These are phyloP conservation scores for Didymosphaeria variabile DNA, from an alignment of 2,329 filamentous ascomycete species.

Conservation along the genomic window DNA sequence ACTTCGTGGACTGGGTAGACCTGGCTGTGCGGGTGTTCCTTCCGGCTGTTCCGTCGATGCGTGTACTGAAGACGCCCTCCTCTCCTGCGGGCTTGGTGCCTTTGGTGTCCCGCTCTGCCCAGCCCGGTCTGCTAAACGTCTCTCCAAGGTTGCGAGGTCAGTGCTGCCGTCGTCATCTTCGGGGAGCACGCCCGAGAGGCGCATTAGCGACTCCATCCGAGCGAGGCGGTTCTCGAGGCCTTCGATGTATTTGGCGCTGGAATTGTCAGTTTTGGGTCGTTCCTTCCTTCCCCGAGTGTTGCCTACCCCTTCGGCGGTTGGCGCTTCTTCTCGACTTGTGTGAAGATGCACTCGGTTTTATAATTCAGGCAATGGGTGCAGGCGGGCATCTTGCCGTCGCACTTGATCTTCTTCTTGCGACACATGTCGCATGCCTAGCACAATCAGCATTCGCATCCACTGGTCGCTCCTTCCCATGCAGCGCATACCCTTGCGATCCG, in stretches of 20 bases:
- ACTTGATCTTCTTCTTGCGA: constrained; percentile 95
- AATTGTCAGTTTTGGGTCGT: constrained; percentile 14
- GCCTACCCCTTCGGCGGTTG: constrained; percentile 90
- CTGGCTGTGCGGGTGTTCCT: constrained; percentile 52
- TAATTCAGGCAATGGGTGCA: constrained; percentile 98
- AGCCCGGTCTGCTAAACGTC: constrained; percentile 66
- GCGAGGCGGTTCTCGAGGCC: constrained; percentile 91
- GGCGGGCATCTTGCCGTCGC: constrained; percentile 92
- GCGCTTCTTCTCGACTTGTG: constrained; percentile 98
- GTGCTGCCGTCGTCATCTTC: constrained; percentile 87
- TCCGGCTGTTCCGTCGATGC: constrained; percentile 52
- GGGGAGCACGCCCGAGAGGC: constrained; percentile 83
- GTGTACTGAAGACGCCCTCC: constrained; percentile 36
- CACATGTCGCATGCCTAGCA: constrained; percentile 92
- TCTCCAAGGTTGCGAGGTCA: constrained; percentile 88
- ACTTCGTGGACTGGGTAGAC: constrained; percentile 60
- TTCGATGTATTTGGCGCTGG: constrained; percentile 95
- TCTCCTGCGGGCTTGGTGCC: constrained; percentile 36
- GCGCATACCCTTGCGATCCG: constrained; percentile 80
- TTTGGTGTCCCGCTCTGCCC: constrained; percentile 34
- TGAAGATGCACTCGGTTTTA: constrained; percentile 97
- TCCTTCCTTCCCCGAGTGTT: not conserved
- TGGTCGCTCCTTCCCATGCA: constrained; percentile 12
- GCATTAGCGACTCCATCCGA: constrained; percentile 93
- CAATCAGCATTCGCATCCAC: constrained; percentile 31